phyloP scores from a whole-genome alignment of 2,329 filamentous ascomycete genomes.

The Albifimbria verrucaria region DNA sequence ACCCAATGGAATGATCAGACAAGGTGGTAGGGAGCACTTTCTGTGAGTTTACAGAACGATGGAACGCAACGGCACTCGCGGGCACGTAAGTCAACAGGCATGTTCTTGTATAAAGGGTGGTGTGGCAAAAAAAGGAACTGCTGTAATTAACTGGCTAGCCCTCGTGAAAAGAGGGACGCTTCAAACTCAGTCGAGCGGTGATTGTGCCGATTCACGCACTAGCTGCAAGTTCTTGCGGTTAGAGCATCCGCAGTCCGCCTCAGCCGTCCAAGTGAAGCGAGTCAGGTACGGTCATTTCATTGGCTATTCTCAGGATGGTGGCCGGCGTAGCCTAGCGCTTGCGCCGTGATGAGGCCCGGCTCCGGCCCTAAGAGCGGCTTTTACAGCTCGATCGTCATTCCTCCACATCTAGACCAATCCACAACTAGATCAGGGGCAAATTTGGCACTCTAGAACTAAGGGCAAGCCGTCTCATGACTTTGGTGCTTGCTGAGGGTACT shows the following conservation, averaged over 20 bases:
- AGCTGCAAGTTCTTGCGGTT: background rate
- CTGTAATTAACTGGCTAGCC: background rate
- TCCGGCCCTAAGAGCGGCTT: background rate
- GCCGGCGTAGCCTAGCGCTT: no score
- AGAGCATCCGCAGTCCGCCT: background rate
- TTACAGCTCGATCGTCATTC: background rate
- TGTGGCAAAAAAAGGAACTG: no score
- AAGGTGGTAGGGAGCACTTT: background rate
- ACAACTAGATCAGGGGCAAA: no score
- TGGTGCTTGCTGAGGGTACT: no score
- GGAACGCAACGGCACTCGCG: no score
- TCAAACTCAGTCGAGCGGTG: background rate
- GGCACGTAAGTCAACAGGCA: no score
- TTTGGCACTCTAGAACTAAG: no score
- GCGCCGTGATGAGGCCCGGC: background rate
- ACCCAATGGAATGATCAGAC: no score
- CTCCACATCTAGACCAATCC: no score
- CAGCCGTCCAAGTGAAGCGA: background rate
- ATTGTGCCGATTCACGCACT: background rate
- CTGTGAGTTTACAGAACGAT: background rate
- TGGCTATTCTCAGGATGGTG: background rate
- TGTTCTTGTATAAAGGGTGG: no score
- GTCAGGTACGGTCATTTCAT: background rate
- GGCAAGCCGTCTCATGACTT: no score
- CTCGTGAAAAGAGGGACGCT: background rate